Evolutionary conservation across 371 early-diverging fungal genomes (phyloP).

Genomic region (Mucor plumbeus): DNA sequence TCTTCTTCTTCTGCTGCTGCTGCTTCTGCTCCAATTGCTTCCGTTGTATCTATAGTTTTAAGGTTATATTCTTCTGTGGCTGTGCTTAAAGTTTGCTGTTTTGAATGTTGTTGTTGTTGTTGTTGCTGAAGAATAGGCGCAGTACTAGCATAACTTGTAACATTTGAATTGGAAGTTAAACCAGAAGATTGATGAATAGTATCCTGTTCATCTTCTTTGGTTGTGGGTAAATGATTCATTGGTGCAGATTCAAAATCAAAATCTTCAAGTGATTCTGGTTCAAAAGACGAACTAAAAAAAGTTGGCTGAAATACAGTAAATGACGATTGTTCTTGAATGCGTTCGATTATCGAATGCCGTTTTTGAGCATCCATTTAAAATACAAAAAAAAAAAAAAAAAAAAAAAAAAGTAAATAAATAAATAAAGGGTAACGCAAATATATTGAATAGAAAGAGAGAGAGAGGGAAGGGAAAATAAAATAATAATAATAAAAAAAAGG

Average conservation of each 20-base stretch:
- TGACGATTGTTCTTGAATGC: constrained; percentile 18
- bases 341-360: constrained; percentile 19
- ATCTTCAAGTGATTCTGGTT: constrained; percentile 36
- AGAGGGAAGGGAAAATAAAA: background rate
- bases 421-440: constrained; percentile 1
- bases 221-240: background rate
- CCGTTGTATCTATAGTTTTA: background rate
- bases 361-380: constrained; percentile 24
- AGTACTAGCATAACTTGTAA: constrained; percentile 28
- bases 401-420: no score
- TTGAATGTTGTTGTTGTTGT: constrained; percentile 12
- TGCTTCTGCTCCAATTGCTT: background rate
- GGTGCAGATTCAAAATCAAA: constrained; percentile 34
- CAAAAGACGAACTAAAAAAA: constrained; percentile 22
- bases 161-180: constrained; percentile 26
- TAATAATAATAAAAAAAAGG: constrained; percentile 10
- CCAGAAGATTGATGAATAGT: constrained; percentile 29
- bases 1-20: background rate
- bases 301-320: constrained; percentile 26
- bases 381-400: background rate
- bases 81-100: constrained; percentile 1
- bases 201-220: constrained; percentile 19
- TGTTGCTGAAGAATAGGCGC: constrained; percentile 25
- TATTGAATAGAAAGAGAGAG: background rate
- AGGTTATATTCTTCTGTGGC: constrained; percentile 17